These are phyloP conservation scores for Lactifluus hygrophoroides DNA, from an alignment of 768 basidiomycete genomes.

Conservation along the genomic window DNA sequence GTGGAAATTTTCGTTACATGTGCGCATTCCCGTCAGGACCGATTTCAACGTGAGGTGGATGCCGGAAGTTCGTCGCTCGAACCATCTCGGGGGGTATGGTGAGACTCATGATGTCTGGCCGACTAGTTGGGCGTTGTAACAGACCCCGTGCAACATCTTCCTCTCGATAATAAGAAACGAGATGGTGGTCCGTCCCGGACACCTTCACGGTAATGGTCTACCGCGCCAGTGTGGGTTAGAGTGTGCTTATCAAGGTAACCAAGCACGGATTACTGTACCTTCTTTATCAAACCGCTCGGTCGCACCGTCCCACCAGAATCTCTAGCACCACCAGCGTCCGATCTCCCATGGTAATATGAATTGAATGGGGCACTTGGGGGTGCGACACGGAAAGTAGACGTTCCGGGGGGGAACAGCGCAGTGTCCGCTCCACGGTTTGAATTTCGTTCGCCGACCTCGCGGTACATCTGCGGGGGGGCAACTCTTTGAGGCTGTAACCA, in stretches of 20 bases:
- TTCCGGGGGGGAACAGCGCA: slow-evolving; percentile 11
- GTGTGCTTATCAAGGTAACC: not conserved
- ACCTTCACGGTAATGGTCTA: slow-evolving; percentile 83
- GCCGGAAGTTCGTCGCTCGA: slow-evolving; percentile 71
- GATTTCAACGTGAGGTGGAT: slow-evolving; percentile 72
- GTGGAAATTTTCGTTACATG: slow-evolving; percentile 36
- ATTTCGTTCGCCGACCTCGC: slow-evolving; percentile 66
- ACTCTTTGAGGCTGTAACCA: slow-evolving; percentile 2
- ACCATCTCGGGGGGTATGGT: slow-evolving; percentile 72
- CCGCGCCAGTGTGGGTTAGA: not conserved
- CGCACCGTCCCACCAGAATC: slow-evolving; percentile 11
- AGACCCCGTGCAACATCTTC: slow-evolving; percentile 67
- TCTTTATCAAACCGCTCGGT: slow-evolving; percentile 67
- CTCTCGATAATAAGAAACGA: slow-evolving; percentile 77
- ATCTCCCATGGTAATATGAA: slow-evolving; percentile 13
- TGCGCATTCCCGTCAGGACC: slow-evolving; percentile 62
- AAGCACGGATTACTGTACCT: slow-evolving; percentile 45
- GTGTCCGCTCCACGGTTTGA: slow-evolving; percentile 13
- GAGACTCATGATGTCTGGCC: slow-evolving; percentile 63
- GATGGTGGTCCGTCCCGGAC: slow-evolving; percentile 71
- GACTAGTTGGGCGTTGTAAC: slow-evolving; percentile 58
- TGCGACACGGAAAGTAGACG: slow-evolving; percentile 16
- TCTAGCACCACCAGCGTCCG: slow-evolving; percentile 20
- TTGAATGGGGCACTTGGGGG: slow-evolving; percentile 10
- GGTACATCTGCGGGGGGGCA: slow-evolving; percentile 51